Evolutionary conservation across 83 land plant species (phyloP).

Genomic region (Picea mariana): DNA sequence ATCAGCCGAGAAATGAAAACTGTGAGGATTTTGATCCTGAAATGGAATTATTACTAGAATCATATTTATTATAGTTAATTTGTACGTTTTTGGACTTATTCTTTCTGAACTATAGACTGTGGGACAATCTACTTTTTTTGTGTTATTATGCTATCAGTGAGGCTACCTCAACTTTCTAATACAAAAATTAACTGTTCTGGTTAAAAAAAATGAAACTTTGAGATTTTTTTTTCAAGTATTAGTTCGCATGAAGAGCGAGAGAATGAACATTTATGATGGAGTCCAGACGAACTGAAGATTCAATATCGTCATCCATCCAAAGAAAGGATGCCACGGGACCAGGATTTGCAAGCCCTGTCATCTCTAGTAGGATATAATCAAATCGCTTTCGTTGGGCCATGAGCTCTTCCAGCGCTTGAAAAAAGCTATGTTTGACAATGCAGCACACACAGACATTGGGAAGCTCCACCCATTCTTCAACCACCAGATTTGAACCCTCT

Average conservation of each 20-base stretch:
- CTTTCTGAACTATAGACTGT: too few species aligned
- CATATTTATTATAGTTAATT: too few species aligned
- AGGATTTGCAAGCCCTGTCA: conserved; percentile 95
- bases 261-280: conserved; percentile 81
- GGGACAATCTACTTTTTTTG: too few species aligned
- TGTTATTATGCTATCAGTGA: too few species aligned
- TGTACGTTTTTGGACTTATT: too few species aligned
- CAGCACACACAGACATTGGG: conserved; percentile 97
- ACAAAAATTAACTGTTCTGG: too few species aligned
- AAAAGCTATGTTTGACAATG: conserved; percentile 91
- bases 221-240: too few species aligned
- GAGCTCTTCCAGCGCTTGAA: conserved; percentile 95
- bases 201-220: too few species aligned
- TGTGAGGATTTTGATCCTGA: too few species aligned
- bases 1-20: too few species aligned
- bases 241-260: background rate
- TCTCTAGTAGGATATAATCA: conserved; percentile 93
- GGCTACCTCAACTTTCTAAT: too few species aligned
- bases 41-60: too few species aligned
- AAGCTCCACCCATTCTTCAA: conserved; percentile 97
- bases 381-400: conserved; percentile 25
- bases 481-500: conserved; percentile 50
- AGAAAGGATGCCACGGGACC: conserved; percentile 91
- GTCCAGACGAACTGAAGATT: conserved; percentile 75
- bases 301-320: conserved; percentile 95